Evolutionary conservation across 768 basidiomycete species (phyloP).

Genomic region (Trametes maxima): DNA sequence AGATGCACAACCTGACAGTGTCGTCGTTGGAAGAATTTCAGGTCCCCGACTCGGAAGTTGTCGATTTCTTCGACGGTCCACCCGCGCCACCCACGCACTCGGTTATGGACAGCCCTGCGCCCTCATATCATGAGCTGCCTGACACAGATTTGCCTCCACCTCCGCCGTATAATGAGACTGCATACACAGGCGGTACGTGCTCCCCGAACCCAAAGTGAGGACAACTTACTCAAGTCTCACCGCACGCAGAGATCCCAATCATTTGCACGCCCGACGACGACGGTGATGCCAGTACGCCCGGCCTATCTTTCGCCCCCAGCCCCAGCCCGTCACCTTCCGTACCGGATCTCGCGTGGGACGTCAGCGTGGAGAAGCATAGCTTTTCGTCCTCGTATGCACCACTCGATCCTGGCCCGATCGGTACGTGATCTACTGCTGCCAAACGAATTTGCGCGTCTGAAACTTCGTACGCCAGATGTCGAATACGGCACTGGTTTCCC

Average conservation of each 20-base stretch:
- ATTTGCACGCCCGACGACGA: neutral
- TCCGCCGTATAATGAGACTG: neutral
- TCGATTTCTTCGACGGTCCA: too few species aligned
- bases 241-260: neutral
- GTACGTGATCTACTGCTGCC: neutral
- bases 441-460: too few species aligned
- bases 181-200: neutral
- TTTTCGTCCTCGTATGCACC: neutral
- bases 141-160: neutral
- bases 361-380: neutral
- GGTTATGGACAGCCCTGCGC: neutral
- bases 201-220: neutral
- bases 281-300: slow-evolving; percentile 8
- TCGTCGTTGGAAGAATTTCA: neutral
- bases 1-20: neutral
- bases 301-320: slow-evolving; percentile 6
- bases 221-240: too few species aligned
- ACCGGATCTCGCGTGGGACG: neutral
- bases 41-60: neutral
- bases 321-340: slow-evolving; percentile 7
- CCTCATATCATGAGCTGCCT: neutral
- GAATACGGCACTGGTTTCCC: too few species aligned
- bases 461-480: too few species aligned
- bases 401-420: neutral
- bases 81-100: neutral